A percentile compares a stretch with the other conserved stretches of the same genome.
Conservation (phyloP, 2,329 filamentous ascomycete genomes). For the Ilyonectria mors-panacis region DNA sequence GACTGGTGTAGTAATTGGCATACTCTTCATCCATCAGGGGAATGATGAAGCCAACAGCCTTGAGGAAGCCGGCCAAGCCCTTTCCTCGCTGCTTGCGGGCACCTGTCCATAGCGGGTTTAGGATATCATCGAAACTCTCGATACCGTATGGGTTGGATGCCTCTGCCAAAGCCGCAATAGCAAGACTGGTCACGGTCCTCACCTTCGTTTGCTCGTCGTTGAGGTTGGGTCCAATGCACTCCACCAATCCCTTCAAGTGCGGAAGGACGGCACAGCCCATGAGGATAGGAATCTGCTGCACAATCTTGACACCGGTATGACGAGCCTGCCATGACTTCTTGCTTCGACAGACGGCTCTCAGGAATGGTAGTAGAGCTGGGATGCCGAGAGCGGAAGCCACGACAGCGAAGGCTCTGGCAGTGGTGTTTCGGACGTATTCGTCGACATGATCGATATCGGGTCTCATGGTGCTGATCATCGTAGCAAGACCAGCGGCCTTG, state of each 20-base stretch:
- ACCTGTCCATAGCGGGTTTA: slow-evolving; percentile 97
- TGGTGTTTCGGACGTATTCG: slow-evolving; percentile 98
- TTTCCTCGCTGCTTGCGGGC: slow-evolving; percentile 97
- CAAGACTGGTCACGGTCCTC: slow-evolving; percentile 93
- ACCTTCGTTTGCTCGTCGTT: slow-evolving; percentile 99
- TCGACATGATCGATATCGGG: slow-evolving; percentile 99
- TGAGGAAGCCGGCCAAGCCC: slow-evolving; percentile 93
- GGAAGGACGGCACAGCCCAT: slow-evolving; percentile 98
- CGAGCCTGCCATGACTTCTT: slow-evolving; percentile 99
- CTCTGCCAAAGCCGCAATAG: slow-evolving; percentile 94
- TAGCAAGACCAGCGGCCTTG: slow-evolving; percentile 95
- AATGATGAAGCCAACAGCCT: slow-evolving; percentile 98
- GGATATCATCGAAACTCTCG: slow-evolving; percentile 97
- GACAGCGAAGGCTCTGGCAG: slow-evolving; percentile 95
- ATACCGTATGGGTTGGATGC: slow-evolving; percentile 99
- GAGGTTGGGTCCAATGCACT: slow-evolving; percentile 95
- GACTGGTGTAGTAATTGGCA: slow-evolving; percentile 97
- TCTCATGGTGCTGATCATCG: slow-evolving; percentile 99
- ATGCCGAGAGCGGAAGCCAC: slow-evolving; percentile 97
- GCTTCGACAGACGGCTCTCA: slow-evolving; percentile 94
- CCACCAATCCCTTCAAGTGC: slow-evolving; percentile 94
- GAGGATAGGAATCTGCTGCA: slow-evolving; percentile 97
- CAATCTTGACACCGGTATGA: slow-evolving; percentile 98
- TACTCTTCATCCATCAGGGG: slow-evolving; percentile 99
- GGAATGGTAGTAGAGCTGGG: slow-evolving; percentile 92